Base-by-base conservation (phyloP, 352 stramenopile species). In the Phytophthora gonapodyides region DNA sequence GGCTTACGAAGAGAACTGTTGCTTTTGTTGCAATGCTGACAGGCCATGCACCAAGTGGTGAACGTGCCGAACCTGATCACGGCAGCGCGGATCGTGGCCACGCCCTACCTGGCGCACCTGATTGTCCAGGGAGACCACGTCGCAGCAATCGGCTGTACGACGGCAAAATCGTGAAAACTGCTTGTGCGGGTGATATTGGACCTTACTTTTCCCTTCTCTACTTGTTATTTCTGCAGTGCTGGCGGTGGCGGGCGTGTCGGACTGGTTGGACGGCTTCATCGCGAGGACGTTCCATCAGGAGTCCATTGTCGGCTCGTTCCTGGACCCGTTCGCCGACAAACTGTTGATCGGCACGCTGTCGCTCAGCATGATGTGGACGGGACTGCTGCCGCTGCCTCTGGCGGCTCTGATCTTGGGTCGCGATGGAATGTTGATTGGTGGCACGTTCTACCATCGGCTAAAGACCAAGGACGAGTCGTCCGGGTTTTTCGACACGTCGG, bases 211-310 rank as follows among this genome's bases (percentile, higher is more conserved):
- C 41, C 11, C 35, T 66, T 5, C 34, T 46, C 42, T 24, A 45
- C 52, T 6, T 51, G 57, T 27, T 37, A 7, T 19, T 5, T 6
- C 15, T 57, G 40, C 36, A 94, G 85, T 94, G 16, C 66, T 94
- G n/a, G 76, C 80, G 5, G 75, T 87, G 35, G 82, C 85, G 0
- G 82, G 81, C 5, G 53, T 93, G 11, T 93, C 83, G 3, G 85
- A 94, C 57, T 94, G 85, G 85, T 66, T 93, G 30, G 85, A 94
- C 50, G 85, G 85, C 44, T 94, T 89, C 57, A 85, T 94, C 42
- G 85, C 85, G 36, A 83, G 84, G 6, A 80, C 62, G 19, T 87
- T 80, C 61, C 85, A 91, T 57, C 83, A 91, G 44, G 72, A 91
- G 73, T 91, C 85, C 11, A 88, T 93, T 30, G 67, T 94, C 17